Base-by-base conservation (phyloP, 805 yeast species). In the Wickerhamomyces xylosicus region DNA sequence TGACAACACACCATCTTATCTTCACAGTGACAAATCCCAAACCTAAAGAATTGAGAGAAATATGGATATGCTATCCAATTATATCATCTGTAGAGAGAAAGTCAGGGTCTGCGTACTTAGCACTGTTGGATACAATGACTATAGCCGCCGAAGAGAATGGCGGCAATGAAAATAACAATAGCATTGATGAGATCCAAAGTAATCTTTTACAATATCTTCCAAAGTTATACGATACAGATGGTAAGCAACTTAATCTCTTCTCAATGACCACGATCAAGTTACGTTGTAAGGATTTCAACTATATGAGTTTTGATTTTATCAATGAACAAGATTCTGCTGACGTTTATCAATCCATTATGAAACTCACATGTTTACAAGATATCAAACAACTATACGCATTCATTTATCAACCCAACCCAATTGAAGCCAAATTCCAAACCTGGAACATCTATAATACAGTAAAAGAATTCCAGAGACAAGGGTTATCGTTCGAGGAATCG, bases 61-160 rank as follows among this genome's bases (percentile, higher is more conserved):
- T 85, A 22, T 92, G 97, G 98, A 71, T 86, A 22, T 82, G 95
- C 42, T 90, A 86, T 58, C 96, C 97, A 1, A 74, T 87, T 45
- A 77, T 89, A 35, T 75, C 81, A 1, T 72, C 45, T 9, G 49
- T 42, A 4, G 15, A 40, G 13, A 71, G 47, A 74, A 56, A 63
- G 72, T 44, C 58, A 72, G 89, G 45, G 57, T 81, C 39, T 63
- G 77, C 46, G 0, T 50, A 57, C 37, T 45, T 57, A 36, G 51
- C 49, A 34, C 45, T 51, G 38, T 47, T 47, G 22, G 38, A 31
- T 32, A 15, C 29, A 6, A 18, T 18, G 14, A 25, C n/a, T 11
- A 25, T 11, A 25, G 5, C 29, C 9, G 29, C 29, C 13, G 29
- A 7, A 8, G 29, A 11, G 29, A 25, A 25, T 10, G 14, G 6